Percentiles rank a stretch among this genome's conserved stretches.
Evolutionary conservation across 495 filamentous ascomycete genomes (phyloP).

Genomic region (Aspergillus hancockii): DNA sequence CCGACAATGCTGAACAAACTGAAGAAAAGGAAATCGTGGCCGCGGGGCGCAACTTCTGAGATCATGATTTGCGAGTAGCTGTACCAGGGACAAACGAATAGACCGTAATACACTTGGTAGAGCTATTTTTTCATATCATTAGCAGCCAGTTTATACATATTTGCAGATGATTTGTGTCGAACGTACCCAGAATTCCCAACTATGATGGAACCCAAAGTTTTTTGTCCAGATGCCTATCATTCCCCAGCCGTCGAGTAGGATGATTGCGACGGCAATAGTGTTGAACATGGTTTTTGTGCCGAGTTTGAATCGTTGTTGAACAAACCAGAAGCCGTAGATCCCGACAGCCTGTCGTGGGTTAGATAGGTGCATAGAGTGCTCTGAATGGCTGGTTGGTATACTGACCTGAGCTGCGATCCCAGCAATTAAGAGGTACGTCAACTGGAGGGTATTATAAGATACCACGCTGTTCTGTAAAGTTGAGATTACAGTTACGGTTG

Average conservation of each 20-base stretch:
- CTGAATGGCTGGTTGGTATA: background rate
- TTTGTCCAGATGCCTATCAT: constrained; percentile 68
- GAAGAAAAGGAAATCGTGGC: constrained; percentile 69
- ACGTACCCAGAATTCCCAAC: constrained; percentile 61
- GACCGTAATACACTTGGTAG: constrained; percentile 64
- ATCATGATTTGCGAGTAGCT: constrained; percentile 70
- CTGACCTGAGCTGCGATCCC: constrained; percentile 59
- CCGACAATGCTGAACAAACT: constrained; percentile 65
- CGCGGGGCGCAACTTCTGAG: constrained; percentile 63
- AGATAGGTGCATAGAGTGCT: background rate
- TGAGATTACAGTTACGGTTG: constrained; percentile 65
- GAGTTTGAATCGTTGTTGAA: constrained; percentile 53
- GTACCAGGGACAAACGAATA: constrained; percentile 70
- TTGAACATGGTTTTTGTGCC: constrained; percentile 67
- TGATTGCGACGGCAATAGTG: constrained; percentile 53
- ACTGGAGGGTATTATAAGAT: constrained; percentile 58
- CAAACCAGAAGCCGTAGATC: constrained; percentile 61
- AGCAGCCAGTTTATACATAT: background rate
- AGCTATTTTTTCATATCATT: constrained; percentile 29
- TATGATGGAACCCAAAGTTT: constrained; percentile 60
- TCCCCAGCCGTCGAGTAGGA: constrained; percentile 63
- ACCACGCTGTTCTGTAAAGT: constrained; percentile 65
- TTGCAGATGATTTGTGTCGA: background rate
- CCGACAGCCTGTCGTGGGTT: constrained; percentile 46
- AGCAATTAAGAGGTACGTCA: constrained; percentile 64